phyloP scores from a whole-genome alignment of 2,329 filamentous ascomycete species.

The Chaetomium olivaceum region DNA sequence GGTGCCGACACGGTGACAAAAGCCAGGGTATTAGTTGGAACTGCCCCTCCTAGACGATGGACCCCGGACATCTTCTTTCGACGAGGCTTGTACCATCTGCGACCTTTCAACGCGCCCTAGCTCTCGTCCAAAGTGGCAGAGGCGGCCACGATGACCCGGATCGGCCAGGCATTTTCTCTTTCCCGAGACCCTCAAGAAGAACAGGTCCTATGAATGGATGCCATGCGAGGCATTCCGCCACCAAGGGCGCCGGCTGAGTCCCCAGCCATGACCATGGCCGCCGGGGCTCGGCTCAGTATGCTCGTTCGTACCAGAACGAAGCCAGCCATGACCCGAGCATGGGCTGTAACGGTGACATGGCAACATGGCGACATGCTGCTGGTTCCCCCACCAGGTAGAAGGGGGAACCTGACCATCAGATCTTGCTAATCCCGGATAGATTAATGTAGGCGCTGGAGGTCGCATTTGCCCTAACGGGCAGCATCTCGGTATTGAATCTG shows the following conservation, averaged over 20 bases:
- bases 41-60: constrained; percentile 4
- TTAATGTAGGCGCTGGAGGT: constrained; percentile 6
- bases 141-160: not conserved
- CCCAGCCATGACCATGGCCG: not conserved
- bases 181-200: not conserved
- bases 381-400: not conserved
- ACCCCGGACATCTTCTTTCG: constrained; percentile 1
- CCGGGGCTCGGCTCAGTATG: not conserved
- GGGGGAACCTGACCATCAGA: not conserved
- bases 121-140: constrained; percentile 1
- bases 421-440: constrained; percentile 1
- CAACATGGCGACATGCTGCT: constrained; percentile 5
- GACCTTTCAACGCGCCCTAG: constrained; percentile 16
- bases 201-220: not conserved
- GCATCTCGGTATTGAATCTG: constrained; percentile 7
- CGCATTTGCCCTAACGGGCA: constrained; percentile 7
- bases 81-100: constrained; percentile 16
- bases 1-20: constrained; percentile 9
- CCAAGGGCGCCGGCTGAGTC: not conserved
- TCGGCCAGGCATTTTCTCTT: constrained; percentile 14
- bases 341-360: not conserved
- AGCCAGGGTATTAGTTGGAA: constrained; percentile 10
- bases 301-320: not conserved
- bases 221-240: constrained; percentile 5
- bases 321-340: not conserved